Evolutionary conservation across 176 grass and related monocot species (phyloP), one percentile per base, ranked within the genome.

Genomic region (Ampelocalamus luodianensis): DNA sequence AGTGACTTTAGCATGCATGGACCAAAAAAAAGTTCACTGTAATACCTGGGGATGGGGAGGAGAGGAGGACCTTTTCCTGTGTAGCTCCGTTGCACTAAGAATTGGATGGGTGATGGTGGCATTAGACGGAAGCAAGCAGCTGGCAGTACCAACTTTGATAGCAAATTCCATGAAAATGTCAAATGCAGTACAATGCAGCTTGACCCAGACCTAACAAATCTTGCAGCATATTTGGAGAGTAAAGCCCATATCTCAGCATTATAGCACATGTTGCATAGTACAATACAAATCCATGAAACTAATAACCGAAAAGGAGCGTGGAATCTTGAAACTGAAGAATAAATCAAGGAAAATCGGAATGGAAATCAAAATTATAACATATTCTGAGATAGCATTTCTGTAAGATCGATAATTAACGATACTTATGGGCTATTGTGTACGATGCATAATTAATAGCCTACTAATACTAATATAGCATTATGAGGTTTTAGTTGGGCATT

Each of bases 111-210:
- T n/a, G n/a, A n/a, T n/a, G n/a, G n/a, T n/a, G n/a, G n/a, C n/a
- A n/a, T n/a, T n/a, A n/a, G n/a, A n/a, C n/a, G n/a, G n/a, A n/a
- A n/a, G n/a, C n/a, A n/a, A n/a, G n/a, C n/a, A n/a, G n/a, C n/a
- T n/a, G n/a, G n/a, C n/a, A n/a, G n/a, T 43, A 78, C 20, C 96
- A 82, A 92, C 84, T 94, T 90, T 93, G 23, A 93, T 91, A 77
- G 96, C 96, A 73, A 96, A 96, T 23, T 94, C 91, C 91, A 96
- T 99, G 93, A 93, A 96, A 86, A 96, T 83, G 62, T 96, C 93
- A 88, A 95, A 99, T 75, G 96, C 75, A 76, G 77, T 83, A 76
- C 84, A 88, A 36, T 83, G 93, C 60, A 99, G 81, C 82, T 94
- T 99, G n/a, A 96, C 93, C 91, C 88, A 71, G 89, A 90, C 61